Evolutionary conservation across 768 basidiomycete species (phyloP).

Genomic region (Paxillus involutus): DNA sequence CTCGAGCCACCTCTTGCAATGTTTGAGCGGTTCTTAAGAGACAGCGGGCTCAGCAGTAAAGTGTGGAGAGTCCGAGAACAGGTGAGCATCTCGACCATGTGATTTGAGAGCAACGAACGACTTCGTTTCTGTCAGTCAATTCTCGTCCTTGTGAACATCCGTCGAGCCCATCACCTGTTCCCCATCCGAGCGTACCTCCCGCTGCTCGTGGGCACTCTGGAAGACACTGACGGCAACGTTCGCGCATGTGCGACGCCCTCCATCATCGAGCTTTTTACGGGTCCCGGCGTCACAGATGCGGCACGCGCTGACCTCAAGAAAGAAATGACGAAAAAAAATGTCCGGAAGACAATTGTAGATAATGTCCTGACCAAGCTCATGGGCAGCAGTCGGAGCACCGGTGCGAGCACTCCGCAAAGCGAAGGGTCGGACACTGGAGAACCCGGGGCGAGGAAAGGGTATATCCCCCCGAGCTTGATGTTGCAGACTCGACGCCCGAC

Average conservation of each 20-base stretch:
- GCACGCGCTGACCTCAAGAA: conserved; percentile 95
- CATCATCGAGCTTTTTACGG: conserved; percentile 83
- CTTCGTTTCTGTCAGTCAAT: conserved; percentile 45
- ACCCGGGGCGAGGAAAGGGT: conserved; percentile 45
- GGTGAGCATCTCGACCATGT: conserved; percentile 41
- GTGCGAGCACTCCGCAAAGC: conserved; percentile 46
- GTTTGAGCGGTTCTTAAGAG: conserved; percentile 72
- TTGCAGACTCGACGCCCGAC: conserved; percentile 53
- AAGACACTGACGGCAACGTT: conserved; percentile 89
- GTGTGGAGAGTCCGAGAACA: conserved; percentile 87
- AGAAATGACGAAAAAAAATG: conserved; percentile 80
- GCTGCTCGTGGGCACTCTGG: conserved; percentile 77
- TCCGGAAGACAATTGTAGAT: conserved; percentile 87
- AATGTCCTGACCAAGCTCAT: conserved; percentile 70
- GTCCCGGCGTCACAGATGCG: conserved; percentile 75
- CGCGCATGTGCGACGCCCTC: conserved; percentile 82
- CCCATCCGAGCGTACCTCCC: conserved; percentile 82
- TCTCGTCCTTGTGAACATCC: conserved; percentile 68
- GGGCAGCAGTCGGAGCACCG: conserved; percentile 36
- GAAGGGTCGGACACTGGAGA: conserved; percentile 60
- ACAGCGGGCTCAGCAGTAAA: conserved; percentile 75
- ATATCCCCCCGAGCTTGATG: conserved; percentile 74
- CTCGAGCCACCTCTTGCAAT: conserved; percentile 65
- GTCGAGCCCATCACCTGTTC: conserved; percentile 67
- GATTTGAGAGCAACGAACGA: background rate